A percentile compares a stretch with the other conserved stretches of the same genome.
These are phyloP conservation scores for Prunus mira DNA, from an alignment of 306 rosid species.

Conservation along the genomic window DNA sequence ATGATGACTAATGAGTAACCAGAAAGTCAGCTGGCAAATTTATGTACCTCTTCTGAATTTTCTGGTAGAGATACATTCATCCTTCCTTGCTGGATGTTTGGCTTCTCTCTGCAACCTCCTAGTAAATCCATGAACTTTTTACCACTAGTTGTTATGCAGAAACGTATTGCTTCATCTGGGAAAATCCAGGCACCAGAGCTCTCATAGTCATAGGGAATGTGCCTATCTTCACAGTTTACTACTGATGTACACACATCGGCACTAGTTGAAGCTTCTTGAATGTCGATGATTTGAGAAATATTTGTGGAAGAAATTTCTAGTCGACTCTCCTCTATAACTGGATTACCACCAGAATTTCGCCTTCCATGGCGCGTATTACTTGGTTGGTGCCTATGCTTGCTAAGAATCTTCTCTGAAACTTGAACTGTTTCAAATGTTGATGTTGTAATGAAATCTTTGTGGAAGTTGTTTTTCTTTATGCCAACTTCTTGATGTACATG, in stretches of 20 bases:
- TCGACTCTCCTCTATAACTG: constrained; percentile 24
- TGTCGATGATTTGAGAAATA: constrained; percentile 6
- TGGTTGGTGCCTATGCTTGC: constrained; percentile 23
- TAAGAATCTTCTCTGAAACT: constrained; percentile 24
- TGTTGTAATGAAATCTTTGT: constrained; percentile 19
- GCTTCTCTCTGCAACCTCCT: constrained; percentile 29
- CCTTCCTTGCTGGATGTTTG: constrained; percentile 29
- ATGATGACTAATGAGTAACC: constrained; percentile 17
- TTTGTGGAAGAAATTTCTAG: constrained; percentile 18
- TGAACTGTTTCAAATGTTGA: constrained; percentile 23
- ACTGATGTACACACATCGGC: constrained; percentile 23
- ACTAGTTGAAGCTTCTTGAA: constrained; percentile 21
- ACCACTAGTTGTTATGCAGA: constrained; percentile 57
- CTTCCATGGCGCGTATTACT: constrained; percentile 1
- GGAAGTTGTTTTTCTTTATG: constrained; percentile 32
- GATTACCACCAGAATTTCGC: constrained; percentile 15
- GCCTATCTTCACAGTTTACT: constrained; percentile 18
- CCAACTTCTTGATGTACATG: constrained; percentile 15
- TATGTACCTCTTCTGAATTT: constrained; percentile 45
- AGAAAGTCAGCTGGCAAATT: constrained; percentile 12
- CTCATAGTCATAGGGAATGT: constrained; percentile 28
- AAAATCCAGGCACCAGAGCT: constrained; percentile 53
- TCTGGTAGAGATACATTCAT: constrained; percentile 26
- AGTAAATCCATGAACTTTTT: constrained; percentile 28
- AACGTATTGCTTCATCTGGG: constrained; percentile 42